These are phyloP conservation scores for Auriscalpium microsporum DNA, from an alignment of 768 basidiomycete genomes.

Conservation along the genomic window DNA sequence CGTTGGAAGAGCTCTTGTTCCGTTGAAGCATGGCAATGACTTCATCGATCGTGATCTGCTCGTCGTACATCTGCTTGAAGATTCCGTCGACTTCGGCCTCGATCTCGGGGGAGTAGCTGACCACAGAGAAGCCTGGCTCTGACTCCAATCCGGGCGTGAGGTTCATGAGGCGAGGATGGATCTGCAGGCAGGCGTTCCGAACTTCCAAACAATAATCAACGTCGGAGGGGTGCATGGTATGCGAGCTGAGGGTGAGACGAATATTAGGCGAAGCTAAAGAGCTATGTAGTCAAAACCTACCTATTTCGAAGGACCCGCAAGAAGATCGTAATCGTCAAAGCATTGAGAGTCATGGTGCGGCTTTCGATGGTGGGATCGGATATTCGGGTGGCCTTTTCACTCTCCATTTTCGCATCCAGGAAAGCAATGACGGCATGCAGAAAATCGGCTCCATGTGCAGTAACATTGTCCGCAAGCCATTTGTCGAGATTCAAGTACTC, in stretches of 20 bases:
- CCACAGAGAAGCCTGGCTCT: constrained; percentile 87
- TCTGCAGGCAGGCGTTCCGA: constrained; percentile 85
- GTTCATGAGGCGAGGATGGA: constrained; percentile 94
- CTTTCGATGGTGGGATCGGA: constrained; percentile 72
- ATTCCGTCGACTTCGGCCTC: constrained; percentile 91
- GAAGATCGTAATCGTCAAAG: constrained; percentile 86
- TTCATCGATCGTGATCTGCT: constrained; percentile 88
- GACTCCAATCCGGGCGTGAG: constrained; percentile 77
- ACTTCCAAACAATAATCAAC: constrained; percentile 85
- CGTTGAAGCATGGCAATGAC: constrained; percentile 84
- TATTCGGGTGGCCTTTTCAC: constrained; percentile 68
- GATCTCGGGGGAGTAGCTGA: constrained; percentile 81
- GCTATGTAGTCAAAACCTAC: constrained; percentile 33
- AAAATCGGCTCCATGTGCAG: constrained; percentile 76
- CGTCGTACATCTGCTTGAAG: constrained; percentile 98
- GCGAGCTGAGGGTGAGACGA: constrained; percentile 40
- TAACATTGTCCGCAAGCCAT: constrained; percentile 88
- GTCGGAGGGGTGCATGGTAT: constrained; percentile 68
- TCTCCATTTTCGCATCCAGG: constrained; percentile 87
- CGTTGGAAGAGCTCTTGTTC: constrained; percentile 72
- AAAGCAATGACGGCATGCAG: constrained; percentile 82
- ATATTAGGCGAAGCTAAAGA: not conserved
- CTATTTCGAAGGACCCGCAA: constrained; percentile 80
- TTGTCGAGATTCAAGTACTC: constrained; percentile 95
- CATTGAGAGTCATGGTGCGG: constrained; percentile 80